phyloP scores from a whole-genome alignment of 2,329 filamentous ascomycete species.

The Curvularia sp. region DNA sequence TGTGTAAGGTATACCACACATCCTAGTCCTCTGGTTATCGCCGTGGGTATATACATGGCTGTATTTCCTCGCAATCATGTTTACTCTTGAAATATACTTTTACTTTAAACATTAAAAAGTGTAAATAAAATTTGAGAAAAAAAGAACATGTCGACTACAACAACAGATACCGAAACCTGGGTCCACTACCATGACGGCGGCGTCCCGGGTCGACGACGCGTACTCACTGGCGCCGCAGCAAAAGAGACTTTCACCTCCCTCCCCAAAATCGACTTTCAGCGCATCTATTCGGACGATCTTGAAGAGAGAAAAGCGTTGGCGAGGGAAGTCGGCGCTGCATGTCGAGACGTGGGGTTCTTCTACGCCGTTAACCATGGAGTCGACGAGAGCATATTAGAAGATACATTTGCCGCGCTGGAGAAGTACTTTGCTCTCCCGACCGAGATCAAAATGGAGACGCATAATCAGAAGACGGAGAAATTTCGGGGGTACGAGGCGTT shows the following conservation, averaged over 20 bases:
- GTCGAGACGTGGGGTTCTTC: slow-evolving; percentile 45
- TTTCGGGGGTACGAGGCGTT: slow-evolving; percentile 49
- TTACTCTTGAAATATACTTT: too few species aligned
- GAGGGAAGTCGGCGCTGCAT: slow-evolving; percentile 42
- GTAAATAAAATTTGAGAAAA: too few species aligned
- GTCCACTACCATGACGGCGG: slow-evolving; percentile 45
- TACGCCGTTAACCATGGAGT: slow-evolving; percentile 45
- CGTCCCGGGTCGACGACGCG: slow-evolving; percentile 33
- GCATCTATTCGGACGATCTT: slow-evolving; percentile 37
- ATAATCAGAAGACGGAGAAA: slow-evolving; percentile 45
- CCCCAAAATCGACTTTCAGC: slow-evolving; percentile 41
- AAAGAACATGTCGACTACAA: slow-evolving; percentile 20
- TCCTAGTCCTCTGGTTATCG: not conserved
- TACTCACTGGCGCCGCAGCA: slow-evolving; percentile 35
- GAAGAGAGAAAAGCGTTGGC: slow-evolving; percentile 37
- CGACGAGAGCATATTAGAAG: slow-evolving; percentile 33
- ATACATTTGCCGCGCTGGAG: slow-evolving; percentile 40
- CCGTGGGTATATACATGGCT: slow-evolving; percentile 6
- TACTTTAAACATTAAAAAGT: too few species aligned
- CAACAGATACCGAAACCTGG: slow-evolving; percentile 23
- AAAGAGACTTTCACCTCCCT: slow-evolving; percentile 36
- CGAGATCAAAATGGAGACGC: slow-evolving; percentile 48
- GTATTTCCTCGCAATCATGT: too few species aligned
- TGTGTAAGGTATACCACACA: slow-evolving; percentile 10
- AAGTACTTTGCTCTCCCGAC: slow-evolving; percentile 42